These are phyloP conservation scores for Pharus latifolius DNA, from an alignment of 176 grass and related monocot species.

Conservation along the genomic window DNA sequence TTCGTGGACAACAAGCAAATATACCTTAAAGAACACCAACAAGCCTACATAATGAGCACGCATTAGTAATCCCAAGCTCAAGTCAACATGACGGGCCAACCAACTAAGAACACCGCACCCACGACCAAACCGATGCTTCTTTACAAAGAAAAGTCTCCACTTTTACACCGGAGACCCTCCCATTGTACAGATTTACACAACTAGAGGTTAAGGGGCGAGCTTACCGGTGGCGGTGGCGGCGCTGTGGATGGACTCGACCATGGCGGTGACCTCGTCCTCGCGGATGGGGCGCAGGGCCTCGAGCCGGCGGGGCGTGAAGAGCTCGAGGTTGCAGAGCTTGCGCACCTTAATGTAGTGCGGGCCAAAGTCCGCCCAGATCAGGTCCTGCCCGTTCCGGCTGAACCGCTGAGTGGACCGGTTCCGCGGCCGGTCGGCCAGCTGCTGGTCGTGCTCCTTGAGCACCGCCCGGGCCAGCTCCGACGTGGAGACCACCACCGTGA, in stretches of 20 bases:
- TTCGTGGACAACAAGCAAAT: no score
- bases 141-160: neutral
- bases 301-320: conserved; percentile 67
- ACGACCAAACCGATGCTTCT: neutral
- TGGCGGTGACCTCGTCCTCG: conserved; percentile 82
- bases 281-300: conserved; percentile 68
- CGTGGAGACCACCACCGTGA: conserved; percentile 66
- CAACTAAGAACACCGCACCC: neutral
- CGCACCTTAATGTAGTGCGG: conserved; percentile 88
- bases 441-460: conserved; percentile 79
- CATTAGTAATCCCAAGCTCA: neutral
- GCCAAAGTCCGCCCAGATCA: conserved; percentile 89
- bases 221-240: conserved; percentile 38
- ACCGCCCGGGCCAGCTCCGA: conserved; percentile 57
- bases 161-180: conserved; percentile 6
- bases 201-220: neutral
- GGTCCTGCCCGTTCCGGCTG: conserved; percentile 77
- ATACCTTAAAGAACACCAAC: no score
- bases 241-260: conserved; percentile 65
- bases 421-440: conserved; percentile 57
- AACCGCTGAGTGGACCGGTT: conserved; percentile 55
- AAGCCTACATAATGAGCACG: neutral
- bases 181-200: neutral
- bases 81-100: conserved; percentile 5
- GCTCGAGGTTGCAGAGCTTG: conserved; percentile 90